Conservation (phyloP, 257 asterid species). For the Rehmannia glutinosa region DNA sequence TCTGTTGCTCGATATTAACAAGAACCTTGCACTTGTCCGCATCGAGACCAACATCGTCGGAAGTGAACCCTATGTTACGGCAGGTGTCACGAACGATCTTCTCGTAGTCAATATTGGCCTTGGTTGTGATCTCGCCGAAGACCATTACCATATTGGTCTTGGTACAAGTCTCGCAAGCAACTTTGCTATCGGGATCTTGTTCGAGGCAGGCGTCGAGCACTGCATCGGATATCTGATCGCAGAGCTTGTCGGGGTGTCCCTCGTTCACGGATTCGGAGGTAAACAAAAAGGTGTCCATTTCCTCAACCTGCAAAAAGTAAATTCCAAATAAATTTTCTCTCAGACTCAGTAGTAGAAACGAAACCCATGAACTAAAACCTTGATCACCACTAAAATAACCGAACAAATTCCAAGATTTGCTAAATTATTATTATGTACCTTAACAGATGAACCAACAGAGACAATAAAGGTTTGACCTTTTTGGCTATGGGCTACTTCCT, state of each 20-base stretch:
- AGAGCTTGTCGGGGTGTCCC: constrained; percentile 28
- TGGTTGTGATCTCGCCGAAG: too few species aligned
- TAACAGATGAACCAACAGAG: neutral
- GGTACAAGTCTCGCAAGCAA: constrained; percentile 23
- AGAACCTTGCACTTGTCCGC: too few species aligned
- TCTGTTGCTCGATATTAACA: too few species aligned
- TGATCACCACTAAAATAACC: neutral
- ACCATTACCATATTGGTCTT: too few species aligned
- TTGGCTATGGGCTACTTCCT: neutral
- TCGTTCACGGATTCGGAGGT: constrained; percentile 25
- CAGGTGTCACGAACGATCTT: too few species aligned
- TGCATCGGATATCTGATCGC: too few species aligned
- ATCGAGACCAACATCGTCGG: too few species aligned
- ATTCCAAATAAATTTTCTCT: too few species aligned
- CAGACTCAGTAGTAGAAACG: too few species aligned
- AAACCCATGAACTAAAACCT: neutral
- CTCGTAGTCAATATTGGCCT: too few species aligned
- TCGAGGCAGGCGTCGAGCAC: constrained; percentile 18
- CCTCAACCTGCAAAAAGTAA: neutral
- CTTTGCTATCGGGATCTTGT: constrained; percentile 23
- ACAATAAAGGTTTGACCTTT: neutral
- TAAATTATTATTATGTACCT: neutral
- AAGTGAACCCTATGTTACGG: too few species aligned
- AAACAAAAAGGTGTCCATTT: constrained; percentile 22
- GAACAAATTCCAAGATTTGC: constrained; percentile 1